Evolutionary conservation across 768 basidiomycete species (phyloP), one percentile per base, ranked within the genome.

Genomic region (Hygrophoropsis aurantiaca): DNA sequence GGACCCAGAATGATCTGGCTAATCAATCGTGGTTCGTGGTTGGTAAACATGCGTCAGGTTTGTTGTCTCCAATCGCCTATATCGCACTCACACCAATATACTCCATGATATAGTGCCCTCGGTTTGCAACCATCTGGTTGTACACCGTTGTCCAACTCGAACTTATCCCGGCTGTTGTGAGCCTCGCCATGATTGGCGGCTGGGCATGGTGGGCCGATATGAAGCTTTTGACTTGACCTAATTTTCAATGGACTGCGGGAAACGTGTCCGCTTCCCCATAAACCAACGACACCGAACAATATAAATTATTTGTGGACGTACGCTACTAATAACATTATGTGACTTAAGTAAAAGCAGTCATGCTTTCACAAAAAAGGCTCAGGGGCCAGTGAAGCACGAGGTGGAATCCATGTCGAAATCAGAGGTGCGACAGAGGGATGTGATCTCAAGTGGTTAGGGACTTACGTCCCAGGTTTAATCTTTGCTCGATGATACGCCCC

Each of bases 401-500:
- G 13, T 6, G 13, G 7, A 30, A 30, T 30, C 27, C 27, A 30
- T 13, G 13, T 30, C 13, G 27, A 30, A 30, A 13, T 30, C 27
- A 30, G 13, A 30, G 13, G 13, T n/a, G n/a, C 27, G 27, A 7
- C 27, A 30, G 13, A 30, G 13, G 27, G 27, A 30, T 30, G 13
- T 6, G 27, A 30, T 6, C 27, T 30, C 6, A 30, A 13, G 6
- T 6, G 27, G 44, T 42, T 42, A 25, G n/a, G 44, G 41, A 42
- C 40, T 19, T 24, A 19, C 2, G 9, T 18, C 41, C 41, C 37
- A 43, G 33, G 38, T 20, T 70, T 46, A 46, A 70, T 87, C 32
- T 87, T 56, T 78, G 87, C 85, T 84, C 82, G 80, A 84, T 72
- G 65, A 88, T 88, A 88, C 86, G 82, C 86, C 85, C 67, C 46